Conservation (phyloP, 345 rosid genomes). For the Eucalyptus albens region DNA sequence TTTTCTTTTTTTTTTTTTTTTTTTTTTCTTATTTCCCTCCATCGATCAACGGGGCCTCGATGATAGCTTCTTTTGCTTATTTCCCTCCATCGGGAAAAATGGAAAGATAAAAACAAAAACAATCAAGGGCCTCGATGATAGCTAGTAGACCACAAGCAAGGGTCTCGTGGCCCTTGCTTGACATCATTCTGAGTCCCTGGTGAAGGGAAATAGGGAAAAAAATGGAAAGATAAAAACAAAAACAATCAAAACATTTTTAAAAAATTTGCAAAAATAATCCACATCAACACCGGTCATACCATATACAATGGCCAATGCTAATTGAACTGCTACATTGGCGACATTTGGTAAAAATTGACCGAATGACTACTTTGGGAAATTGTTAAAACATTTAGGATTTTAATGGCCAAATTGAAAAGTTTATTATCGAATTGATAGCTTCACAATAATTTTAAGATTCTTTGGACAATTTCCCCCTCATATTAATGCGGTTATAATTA, state of each 20-base stretch:
- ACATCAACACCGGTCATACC: not conserved
- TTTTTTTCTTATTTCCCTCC: not conserved
- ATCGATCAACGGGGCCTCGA: rapidly evolving
- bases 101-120: no score
- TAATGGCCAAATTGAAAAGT: no score
- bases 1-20: rapidly evolving
- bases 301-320: not conserved
- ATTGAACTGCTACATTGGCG: not conserved
- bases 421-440: rapidly evolving
- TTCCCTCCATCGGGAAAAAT: no score
- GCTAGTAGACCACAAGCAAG: not conserved
- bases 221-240: not conserved
- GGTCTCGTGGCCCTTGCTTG: not conserved
- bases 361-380: not conserved
- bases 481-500: rapidly evolving
- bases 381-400: not conserved
- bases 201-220: not conserved
- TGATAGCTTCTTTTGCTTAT: no score
- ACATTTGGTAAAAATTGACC: not conserved
- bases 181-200: not conserved
- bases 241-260: not conserved
- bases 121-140: not conserved
- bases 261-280: not conserved
- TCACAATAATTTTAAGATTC: not conserved
- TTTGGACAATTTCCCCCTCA: not conserved